Conservation (phyloP, 345 rosid species). For the Brassica carinata region DNA sequence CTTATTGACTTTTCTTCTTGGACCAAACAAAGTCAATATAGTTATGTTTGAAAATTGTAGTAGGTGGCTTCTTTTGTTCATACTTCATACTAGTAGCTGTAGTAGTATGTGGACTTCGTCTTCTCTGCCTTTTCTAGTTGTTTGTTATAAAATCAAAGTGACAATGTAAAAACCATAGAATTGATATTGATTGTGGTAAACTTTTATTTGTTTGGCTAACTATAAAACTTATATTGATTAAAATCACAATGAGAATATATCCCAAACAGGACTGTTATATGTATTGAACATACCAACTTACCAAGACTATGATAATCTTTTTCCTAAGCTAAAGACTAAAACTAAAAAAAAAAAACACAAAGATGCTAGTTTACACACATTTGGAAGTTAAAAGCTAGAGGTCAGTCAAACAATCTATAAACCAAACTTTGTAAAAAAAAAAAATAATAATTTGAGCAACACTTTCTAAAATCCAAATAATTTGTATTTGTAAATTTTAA, state of each 20-base stretch:
- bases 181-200: not conserved
- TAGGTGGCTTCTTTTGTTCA: not conserved
- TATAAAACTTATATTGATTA: not conserved
- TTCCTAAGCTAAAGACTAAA: not conserved
- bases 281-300: not conserved
- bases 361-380: not conserved
- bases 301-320: not conserved
- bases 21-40: conserved; percentile 6
- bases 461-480: no score
- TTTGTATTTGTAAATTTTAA: no score
- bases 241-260: not conserved
- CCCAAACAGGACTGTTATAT: not conserved
- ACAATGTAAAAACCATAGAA: conserved; percentile 2
- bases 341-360: not conserved
- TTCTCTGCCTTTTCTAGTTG: conserved; percentile 1
- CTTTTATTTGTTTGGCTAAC: not conserved
- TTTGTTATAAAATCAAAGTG: conserved; percentile 6
- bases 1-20: conserved; percentile 42
- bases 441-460: no score
- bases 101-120: conserved; percentile 17
- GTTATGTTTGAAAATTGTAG: conserved; percentile 10
- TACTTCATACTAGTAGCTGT: not conserved
- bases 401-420: not conserved
- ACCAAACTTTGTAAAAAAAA: not conserved
- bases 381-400: not conserved